Base-by-base conservation (phyloP, 345 rosid genomes). In the Moricandia arvensis region DNA sequence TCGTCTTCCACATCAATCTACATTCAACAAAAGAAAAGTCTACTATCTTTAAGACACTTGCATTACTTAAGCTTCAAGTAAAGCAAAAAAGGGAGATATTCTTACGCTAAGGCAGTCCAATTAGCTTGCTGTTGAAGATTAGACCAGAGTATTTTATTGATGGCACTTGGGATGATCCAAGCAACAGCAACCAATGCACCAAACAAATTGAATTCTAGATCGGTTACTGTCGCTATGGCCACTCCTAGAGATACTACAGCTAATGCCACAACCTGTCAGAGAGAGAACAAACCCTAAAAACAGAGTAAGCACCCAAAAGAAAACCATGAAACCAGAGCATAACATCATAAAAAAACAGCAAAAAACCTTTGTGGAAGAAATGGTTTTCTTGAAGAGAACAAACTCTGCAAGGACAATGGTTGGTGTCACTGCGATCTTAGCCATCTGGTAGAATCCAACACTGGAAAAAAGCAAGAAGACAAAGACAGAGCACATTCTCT, bases 1-100 rank as follows among this genome's bases (percentile, higher is more conserved):
- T 95, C 4, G 99, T 92, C 88, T 87, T 95, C 99, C 98, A 95
- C 99, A 95, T 95, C 84, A 95, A 78, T 77, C 99, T 95, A 70
- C 83, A 33, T 34, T 63, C 26, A 54, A 16, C 15, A 21, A 63
- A 74, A n/a, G n/a, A n/a, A 74, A 54, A 45, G 4, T 34, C 12
- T 15, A 57, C 10, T 43, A 31, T 59, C 17, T 34, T 17, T n/a
- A 47, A 65, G 27, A 34, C 45, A 58, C 13, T 24, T 53, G 2
- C 47, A n/a, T 68, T 62, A 10, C 62, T 72, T 72, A 60, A 54
- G 49, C 67, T 45, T 9, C 69, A 73, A 60, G 76, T 57, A 31
- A 57, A 66, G 45, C 26, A 3, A 8, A 16, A n/a, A 6, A 7
- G 7, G 29, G 69, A 34, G 69, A 71, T 16, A 9, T 6, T 59